phyloP scores from a whole-genome alignment of 148 eudicot species.

The Camellia japonica region DNA sequence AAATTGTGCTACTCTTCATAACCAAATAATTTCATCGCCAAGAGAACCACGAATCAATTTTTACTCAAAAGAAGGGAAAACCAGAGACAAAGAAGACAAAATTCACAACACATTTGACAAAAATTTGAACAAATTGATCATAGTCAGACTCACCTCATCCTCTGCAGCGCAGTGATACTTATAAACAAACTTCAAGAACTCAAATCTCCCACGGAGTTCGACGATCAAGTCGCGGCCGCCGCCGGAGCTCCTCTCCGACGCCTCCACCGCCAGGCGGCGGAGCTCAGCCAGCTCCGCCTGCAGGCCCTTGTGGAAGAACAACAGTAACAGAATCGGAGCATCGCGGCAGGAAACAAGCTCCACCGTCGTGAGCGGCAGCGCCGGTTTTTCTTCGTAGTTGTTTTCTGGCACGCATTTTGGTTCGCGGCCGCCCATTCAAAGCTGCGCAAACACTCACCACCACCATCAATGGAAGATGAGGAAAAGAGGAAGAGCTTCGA shows the following conservation, averaged over 20 bases:
- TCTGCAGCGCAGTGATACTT: constrained; percentile 72
- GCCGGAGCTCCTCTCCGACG: constrained; percentile 23
- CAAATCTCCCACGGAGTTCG: constrained; percentile 52
- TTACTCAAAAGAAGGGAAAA: neutral
- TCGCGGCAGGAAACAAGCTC: constrained; percentile 22
- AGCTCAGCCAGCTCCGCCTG: constrained; percentile 54
- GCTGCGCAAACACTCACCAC: constrained; percentile 14
- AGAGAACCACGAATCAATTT: neutral
- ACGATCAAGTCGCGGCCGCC: constrained; percentile 27
- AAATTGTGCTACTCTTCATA: neutral
- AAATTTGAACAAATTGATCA: neutral
- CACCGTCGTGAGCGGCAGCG: constrained; percentile 11
- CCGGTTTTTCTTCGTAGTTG: constrained; percentile 21
- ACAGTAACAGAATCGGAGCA: constrained; percentile 56
- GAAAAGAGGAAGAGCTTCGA: constrained; percentile 27
- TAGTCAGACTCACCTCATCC: constrained; percentile 54
- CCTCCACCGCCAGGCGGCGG: constrained; percentile 34
- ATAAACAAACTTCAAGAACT: constrained; percentile 70
- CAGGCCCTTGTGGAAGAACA: constrained; percentile 60
- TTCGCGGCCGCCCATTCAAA: constrained; percentile 38
- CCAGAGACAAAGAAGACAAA: neutral
- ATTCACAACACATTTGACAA: neutral
- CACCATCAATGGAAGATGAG: constrained; percentile 26
- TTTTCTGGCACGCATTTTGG: constrained; percentile 16
- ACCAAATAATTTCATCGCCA: neutral